Evolutionary conservation across 192 early-diverging fungal genomes (phyloP), one percentile per base, ranked within the genome.

Genomic region (Chytriomyces hyalinus): DNA sequence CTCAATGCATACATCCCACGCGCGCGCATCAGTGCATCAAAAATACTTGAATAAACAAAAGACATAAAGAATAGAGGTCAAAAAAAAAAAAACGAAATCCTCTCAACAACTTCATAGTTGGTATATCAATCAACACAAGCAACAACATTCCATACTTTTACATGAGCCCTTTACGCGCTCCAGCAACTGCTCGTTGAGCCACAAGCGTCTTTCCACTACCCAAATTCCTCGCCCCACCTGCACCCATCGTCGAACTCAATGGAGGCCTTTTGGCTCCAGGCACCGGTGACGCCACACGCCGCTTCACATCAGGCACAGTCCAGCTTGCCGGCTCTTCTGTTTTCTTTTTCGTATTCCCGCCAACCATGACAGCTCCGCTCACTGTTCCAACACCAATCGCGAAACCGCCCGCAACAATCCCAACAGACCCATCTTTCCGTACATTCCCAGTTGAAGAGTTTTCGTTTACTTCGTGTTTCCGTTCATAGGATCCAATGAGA

Each of bases 371-470:
- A 7, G 70, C 70, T n/a, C 50, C 20, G 4, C 22, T 49, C 49
- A 10, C 22, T 9, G 11, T 4, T 17, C 70, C 70, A 72, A 59
- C 53, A 7, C 53, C 48, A 59, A 72, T 72, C 26, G 70, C 48
- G 36, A 72, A 72, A 5, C 70, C 70, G 24, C 70, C 53, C 6
- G 48, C 26, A 43, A 26, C 28, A 26, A 72, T 36, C 45, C 22
- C 48, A 60, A 22, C 53, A 9, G 20, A 15, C 51, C 26, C 22
- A 6, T 59, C 53, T n/a, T 15, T 60, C 3, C 48, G 17, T 51
- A n/a, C 59, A 9, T 17, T 43, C 2, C 26, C 20, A 3, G 48
- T 43, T 20, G 50, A 13, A 9, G 20, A 11, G 10, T 60, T 28
- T 15, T 72, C 44, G 17, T 11, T 28, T 36, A 0, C 36, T 36